phyloP scores from a whole-genome alignment of 78 protist species.

The Dictyostelium firmibasis region DNA sequence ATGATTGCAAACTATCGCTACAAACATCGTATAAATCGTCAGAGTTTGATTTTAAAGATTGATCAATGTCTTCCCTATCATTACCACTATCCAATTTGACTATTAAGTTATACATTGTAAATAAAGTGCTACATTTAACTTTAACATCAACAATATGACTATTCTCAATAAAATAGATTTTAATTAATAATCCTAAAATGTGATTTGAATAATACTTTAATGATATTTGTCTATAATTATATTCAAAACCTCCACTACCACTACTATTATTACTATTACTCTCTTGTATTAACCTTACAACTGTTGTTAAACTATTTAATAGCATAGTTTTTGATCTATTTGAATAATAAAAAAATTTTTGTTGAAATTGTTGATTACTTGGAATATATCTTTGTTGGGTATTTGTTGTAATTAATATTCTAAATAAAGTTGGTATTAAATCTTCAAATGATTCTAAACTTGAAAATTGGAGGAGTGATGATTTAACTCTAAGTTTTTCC shows the following conservation, averaged over 20 bases:
- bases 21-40: constrained; percentile 2
- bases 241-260: not conserved
- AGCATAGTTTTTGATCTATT: not conserved
- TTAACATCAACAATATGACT: not conserved
- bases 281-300: not conserved
- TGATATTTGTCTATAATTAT: not conserved
- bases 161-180: not conserved
- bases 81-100: not conserved
- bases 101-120: not conserved
- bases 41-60: not conserved
- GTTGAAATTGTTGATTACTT: not conserved
- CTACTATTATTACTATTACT: not conserved
- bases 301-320: not conserved
- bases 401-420: not conserved
- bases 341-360: not conserved
- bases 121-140: not conserved
- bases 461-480: not conserved
- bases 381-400: not conserved
- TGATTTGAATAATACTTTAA: not conserved
- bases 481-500: not conserved
- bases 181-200: not conserved
- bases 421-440: not conserved
- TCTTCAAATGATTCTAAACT: not conserved
- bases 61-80: not conserved
- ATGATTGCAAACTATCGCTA: not conserved